Base-by-base conservation (phyloP, 2,329 filamentous ascomycete species). In the Hymenotorrendiella dingleyae region DNA sequence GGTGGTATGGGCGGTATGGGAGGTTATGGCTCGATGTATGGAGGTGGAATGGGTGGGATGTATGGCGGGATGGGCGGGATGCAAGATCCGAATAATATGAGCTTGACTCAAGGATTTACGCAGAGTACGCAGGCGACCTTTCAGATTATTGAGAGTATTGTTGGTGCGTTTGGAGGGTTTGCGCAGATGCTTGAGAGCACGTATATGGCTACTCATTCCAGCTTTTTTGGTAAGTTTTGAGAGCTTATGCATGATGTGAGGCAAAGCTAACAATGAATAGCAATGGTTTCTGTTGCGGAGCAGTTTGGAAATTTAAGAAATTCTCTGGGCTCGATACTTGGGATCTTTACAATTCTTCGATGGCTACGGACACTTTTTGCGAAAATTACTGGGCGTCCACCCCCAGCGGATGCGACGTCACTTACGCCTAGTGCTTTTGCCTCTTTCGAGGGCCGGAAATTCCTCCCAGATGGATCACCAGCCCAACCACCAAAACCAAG, bases 181-280 rank as follows among this genome's bases (percentile, higher is more conserved):
- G 88, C 94, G 10, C 93, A 98, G 70, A 98, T 98, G 93, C 75
- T 98, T 21, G 93, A 98, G 68, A 97, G 93, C 71, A 97, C 93
- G 9, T 98, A 96, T 59, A 98, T 98, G 94, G 93, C 94, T 22
- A 98, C 93, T 0, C 93, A 98, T 66, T 96, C 90, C 5, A 95
- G 88, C 41, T 98, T 98, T 67, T 98, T 97, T 60, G 90, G 89
- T 95, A 76, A 58, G 84, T 67, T 30, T n/a, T n/a, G 9, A 5
- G 8, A 2, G 3, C 12, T 16, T 30, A 9, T 5, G 3, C 1
- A 20, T n/a, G 4, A 28, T 28, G 8, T 6, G 11, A 26, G 6
- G 12, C 26, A 34, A 41, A 41, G 37, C 55, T 62, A 43, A 62
- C 45, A 38, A 20, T 40, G 27, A 26, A 20, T 50, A 93, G 93